phyloP scores from a whole-genome alignment of 2,329 filamentous ascomycete species.

The Fusarium begoniae region DNA sequence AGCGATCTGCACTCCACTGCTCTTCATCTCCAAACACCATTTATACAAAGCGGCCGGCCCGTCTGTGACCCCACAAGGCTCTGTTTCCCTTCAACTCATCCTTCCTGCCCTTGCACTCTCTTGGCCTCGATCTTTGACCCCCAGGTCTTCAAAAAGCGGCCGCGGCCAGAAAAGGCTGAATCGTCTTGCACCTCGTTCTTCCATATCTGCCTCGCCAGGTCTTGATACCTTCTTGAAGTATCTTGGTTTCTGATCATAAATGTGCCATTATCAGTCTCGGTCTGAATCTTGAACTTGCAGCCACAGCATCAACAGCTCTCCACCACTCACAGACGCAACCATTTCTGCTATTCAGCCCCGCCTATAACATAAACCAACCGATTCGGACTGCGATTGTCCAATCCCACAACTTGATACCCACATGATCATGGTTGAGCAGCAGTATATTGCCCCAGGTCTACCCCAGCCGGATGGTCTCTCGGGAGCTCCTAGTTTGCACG shows the following conservation, averaged over 20 bases:
- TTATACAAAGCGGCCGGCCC: slow-evolving; percentile 43
- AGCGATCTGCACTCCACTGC: slow-evolving; percentile 41
- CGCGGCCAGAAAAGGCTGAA: slow-evolving; percentile 46
- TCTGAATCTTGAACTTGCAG: slow-evolving; percentile 26
- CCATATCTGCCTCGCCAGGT: slow-evolving; percentile 40
- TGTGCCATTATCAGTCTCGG: slow-evolving; percentile 34
- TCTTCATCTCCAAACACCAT: slow-evolving; percentile 41
- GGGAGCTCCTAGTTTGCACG: slow-evolving; percentile 41
- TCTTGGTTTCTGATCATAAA: slow-evolving; percentile 38
- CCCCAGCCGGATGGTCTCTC: slow-evolving; percentile 46
- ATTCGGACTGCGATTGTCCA: slow-evolving; percentile 38
- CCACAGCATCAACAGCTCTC: slow-evolving; percentile 29
- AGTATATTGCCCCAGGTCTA: slow-evolving; percentile 47
- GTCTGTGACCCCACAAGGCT: slow-evolving; percentile 42
- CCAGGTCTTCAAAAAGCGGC: slow-evolving; percentile 42
- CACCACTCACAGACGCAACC: slow-evolving; percentile 19
- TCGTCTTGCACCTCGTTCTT: slow-evolving; percentile 17
- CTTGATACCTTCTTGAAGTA: slow-evolving; percentile 24
- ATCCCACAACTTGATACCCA: slow-evolving; percentile 29
- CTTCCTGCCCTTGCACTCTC: slow-evolving; percentile 27
- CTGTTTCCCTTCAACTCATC: slow-evolving; percentile 35
- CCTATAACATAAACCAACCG: slow-evolving; percentile 31
- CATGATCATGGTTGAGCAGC: slow-evolving; percentile 50
- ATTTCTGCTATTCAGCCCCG: slow-evolving; percentile 22
- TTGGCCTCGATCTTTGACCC: slow-evolving; percentile 27